Base-by-base conservation (phyloP, 2,329 filamentous ascomycete species). In the Colletotrichum sp. region DNA sequence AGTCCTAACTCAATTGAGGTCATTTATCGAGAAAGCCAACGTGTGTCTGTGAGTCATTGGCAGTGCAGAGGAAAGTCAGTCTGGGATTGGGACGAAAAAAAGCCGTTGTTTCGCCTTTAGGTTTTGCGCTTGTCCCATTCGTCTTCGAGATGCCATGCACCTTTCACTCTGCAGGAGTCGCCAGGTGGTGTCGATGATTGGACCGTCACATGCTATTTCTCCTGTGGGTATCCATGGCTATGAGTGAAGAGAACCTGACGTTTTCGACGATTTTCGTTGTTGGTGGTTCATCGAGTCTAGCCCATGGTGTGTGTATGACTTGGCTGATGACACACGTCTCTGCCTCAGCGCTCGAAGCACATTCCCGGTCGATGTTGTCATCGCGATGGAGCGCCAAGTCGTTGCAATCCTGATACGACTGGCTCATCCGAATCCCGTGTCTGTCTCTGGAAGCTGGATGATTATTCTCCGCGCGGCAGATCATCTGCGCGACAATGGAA, bases 41-140 rank as follows among this genome's bases (percentile, higher is more conserved):
- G 7, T 18, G 24, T 69, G 36, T 56, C 32, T 14, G 38, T 43
- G n/a, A 14, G 58, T 24, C 9, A 21, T 34, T 28, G 58, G 38
- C 36, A 73, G 32, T 14, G 30, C 32, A 63, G 30, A 26, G 62
- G 30, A 43, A 38, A 24, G n/a, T 5, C 9, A 21, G 32, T 32
- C 21, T 43, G 61, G 52, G 66, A 64, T 71, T 59, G 32, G 24
- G 16, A n/a, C 9, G 43, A 66, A 30, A 18, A 56, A 56, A 30
- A 62, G 32, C 30, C n/a, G 26, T n/a, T 16, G 67, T 74, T 74
- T 74, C 71, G n/a, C 14, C 13, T 69, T 59, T 55, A 26, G 12
- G 34, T 36, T 64, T 70, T 36, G 52, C 71, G 61, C 67, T 71
- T 38, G 59, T 52, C 61, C 38, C 32, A 18, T 59, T 65, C 34